A percentile compares a stretch with the other conserved stretches of the same genome.
These are phyloP conservation scores for Codiaeum variegatum DNA, from an alignment of 441 rosid species.

Conservation along the genomic window DNA sequence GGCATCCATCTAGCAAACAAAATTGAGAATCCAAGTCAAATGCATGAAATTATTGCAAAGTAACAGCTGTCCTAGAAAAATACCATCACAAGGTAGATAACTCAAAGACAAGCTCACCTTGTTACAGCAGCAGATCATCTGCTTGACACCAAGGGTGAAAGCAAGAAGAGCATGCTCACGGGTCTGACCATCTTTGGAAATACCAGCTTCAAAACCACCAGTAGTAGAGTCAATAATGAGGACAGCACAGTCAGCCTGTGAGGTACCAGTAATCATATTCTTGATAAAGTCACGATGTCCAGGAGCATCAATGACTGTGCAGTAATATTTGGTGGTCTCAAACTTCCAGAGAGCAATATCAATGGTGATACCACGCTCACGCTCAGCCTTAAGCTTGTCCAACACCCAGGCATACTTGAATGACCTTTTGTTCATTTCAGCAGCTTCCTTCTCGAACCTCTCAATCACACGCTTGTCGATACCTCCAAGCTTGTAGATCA, in stretches of 20 bases:
- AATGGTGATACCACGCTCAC: constrained; percentile 51
- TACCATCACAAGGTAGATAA: neutral
- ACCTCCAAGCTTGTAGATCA: constrained; percentile 56
- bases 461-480: constrained; percentile 57
- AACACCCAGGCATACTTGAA: constrained; percentile 50
- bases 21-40: neutral
- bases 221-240: constrained; percentile 48
- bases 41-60: neutral
- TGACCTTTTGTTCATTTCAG: constrained; percentile 51
- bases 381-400: constrained; percentile 52
- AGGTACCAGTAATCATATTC: constrained; percentile 54
- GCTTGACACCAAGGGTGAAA: constrained; percentile 49
- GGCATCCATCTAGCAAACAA: constrained; percentile 36
- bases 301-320: constrained; percentile 52
- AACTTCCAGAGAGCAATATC: constrained; percentile 49
- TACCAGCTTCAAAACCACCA: constrained; percentile 53
- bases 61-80: neutral
- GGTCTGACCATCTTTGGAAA: constrained; percentile 51
- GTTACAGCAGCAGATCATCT: constrained; percentile 51
- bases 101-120: constrained; percentile 26
- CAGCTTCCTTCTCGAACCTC: constrained; percentile 59
- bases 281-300: constrained; percentile 50
- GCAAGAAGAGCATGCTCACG: constrained; percentile 50
- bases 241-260: constrained; percentile 52
- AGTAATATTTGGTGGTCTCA: constrained; percentile 47